These are phyloP conservation scores for Gossypium rotundifolium DNA, from an alignment of 345 rosid genomes.

Conservation along the genomic window DNA sequence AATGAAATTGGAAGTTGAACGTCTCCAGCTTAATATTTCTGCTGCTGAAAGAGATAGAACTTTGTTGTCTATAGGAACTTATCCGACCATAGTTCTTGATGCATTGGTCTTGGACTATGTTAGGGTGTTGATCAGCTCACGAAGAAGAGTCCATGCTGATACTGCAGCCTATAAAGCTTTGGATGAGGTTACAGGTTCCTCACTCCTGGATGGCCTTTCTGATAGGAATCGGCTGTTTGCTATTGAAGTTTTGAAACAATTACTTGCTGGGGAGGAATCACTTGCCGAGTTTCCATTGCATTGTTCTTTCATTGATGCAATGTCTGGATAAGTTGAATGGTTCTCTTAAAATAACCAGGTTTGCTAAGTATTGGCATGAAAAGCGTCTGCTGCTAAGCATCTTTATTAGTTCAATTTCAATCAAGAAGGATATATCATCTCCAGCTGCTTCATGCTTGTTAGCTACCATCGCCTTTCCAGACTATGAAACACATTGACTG, in stretches of 20 bases:
- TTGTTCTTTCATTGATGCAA: neutral
- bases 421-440: neutral
- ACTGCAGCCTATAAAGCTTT: constrained; percentile 59
- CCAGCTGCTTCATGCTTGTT: neutral
- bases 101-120: constrained; percentile 76
- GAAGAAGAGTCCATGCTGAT: constrained; percentile 69
- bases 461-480: neutral
- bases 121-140: constrained; percentile 67
- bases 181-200: constrained; percentile 51
- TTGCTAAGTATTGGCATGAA: neutral
- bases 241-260: constrained; percentile 31
- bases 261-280: constrained; percentile 66
- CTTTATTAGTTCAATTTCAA: neutral
- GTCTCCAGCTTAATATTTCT: constrained; percentile 72
- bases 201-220: constrained; percentile 29
- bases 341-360: neutral
- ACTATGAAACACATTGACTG: neutral
- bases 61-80: constrained; percentile 71
- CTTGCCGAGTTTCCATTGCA: constrained; percentile 76
- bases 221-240: constrained; percentile 34
- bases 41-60: constrained; percentile 98
- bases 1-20: constrained; percentile 88
- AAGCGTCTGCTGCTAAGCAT: neutral
- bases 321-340: neutral
- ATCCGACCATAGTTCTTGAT: constrained; percentile 83